Conservation (phyloP, 164 flowering plant genomes). For the Umbilicus rupestris region DNA sequence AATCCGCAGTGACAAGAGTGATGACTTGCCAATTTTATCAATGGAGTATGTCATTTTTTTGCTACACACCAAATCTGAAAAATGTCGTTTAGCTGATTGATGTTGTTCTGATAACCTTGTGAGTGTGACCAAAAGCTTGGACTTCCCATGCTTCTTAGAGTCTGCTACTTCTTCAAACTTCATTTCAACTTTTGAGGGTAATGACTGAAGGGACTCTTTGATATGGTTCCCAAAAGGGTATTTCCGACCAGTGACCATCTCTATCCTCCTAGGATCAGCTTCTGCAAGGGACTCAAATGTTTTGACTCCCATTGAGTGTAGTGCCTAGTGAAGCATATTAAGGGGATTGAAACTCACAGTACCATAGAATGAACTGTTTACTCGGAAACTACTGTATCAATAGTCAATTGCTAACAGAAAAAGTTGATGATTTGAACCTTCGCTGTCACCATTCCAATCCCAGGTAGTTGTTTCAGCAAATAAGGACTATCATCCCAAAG, state of each 20-base stretch:
- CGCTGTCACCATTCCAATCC: constrained; percentile 97
- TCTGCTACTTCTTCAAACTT: constrained; percentile 39
- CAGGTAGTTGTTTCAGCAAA: constrained; percentile 88
- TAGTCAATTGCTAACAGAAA: neutral
- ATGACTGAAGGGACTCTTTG: constrained; percentile 68
- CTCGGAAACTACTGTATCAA: neutral
- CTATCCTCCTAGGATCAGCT: constrained; percentile 93
- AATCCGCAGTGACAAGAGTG: constrained; percentile 2
- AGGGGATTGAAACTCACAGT: neutral
- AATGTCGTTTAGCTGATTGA: constrained; percentile 52
- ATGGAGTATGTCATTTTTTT: neutral
- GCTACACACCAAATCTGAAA: constrained; percentile 76
- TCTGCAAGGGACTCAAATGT: constrained; percentile 71
- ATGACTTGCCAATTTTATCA: neutral
- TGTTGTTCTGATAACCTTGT: constrained; percentile 50
- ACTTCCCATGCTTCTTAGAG: constrained; percentile 51
- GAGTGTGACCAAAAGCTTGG: constrained; percentile 51
- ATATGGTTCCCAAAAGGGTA: constrained; percentile 97
- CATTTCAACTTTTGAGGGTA: constrained; percentile 83
- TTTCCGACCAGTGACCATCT: constrained; percentile 83
- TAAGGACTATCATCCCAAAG: constrained; percentile 95
- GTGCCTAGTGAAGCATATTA: constrained; percentile 39
- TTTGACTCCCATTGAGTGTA: constrained; percentile 64
- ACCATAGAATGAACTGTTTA: neutral
- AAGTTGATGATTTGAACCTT: constrained; percentile 39